Percentiles rank a stretch among this genome's conserved stretches.
phyloP scores from a whole-genome alignment of 164 flowering plant genomes.

The Dillenia suffruticosa region DNA sequence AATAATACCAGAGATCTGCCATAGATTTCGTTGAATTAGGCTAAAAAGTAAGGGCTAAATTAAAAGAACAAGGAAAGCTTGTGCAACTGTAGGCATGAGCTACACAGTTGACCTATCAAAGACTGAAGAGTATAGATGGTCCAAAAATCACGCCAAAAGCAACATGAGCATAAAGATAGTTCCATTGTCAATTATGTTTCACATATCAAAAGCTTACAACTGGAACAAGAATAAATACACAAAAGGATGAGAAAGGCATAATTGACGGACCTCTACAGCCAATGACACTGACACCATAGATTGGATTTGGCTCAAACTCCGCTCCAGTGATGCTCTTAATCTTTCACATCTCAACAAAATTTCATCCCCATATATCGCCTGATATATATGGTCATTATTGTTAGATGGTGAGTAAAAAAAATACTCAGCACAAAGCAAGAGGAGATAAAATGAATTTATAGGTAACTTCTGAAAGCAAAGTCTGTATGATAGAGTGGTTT shows the following conservation, averaged over 20 bases:
- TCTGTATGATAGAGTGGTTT: no score
- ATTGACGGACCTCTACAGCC: slow-evolving; percentile 60
- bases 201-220: no score
- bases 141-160: no score
- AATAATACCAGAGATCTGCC: slow-evolving; percentile 48
- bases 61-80: no score
- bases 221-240: not conserved
- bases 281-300: slow-evolving; percentile 62
- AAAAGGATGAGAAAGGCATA: not conserved
- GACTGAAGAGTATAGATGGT: no score
- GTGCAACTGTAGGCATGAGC: no score
- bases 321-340: slow-evolving; percentile 39
- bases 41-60: not conserved
- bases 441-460: no score
- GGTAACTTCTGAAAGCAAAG: no score
- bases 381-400: slow-evolving; percentile 11
- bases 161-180: no score
- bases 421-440: no score
- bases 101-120: no score
- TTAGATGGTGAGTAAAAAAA: not conserved
- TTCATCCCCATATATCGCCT: slow-evolving; percentile 67
- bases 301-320: slow-evolving; percentile 53
- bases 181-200: no score
- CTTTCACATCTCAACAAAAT: slow-evolving; percentile 50
- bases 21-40: not conserved